Evolutionary conservation across 2,329 filamentous ascomycete species (phyloP), one percentile per base, ranked within the genome.

Genomic region (Huntiella omanensis): DNA sequence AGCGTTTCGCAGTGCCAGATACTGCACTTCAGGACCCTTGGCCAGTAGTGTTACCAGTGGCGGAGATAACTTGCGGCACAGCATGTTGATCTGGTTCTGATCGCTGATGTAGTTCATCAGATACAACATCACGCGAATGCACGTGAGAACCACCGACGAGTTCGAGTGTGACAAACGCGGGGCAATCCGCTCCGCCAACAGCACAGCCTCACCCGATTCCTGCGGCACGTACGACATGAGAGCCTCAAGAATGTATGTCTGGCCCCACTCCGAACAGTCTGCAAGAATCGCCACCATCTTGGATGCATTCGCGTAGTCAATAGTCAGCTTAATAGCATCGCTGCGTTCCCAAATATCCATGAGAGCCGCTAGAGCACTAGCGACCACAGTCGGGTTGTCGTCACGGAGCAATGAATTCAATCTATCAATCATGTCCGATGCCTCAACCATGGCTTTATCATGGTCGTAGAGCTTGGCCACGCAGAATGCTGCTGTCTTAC

Each of bases 261-360:
- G 91, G 37, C 91, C 88, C 91, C 91, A 98, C 71, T 98, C 91
- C 13, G 91, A 96, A 64, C 91, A 96, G 60, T 98, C 91, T 1
- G 91, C 80, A 17, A 98, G 64, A 51, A 98, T 96, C 38, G 91
- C 86, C 33, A 96, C 86, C 69, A 98, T 91, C 65, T 98, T 98
- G 44, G 88, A 96, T 19, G 91, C 91, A 63, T 93, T 98, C 52
- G 77, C 77, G 59, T 98, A 96, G 64, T 98, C 91, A 55, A 98
- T 95, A 3, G 91, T 96, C 52, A 98, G 76, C 60, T 94, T 95
- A 62, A 98, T 98, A 49, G 83, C 85, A 61, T 96, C 88, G 59
- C 87, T 96, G 49, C 88, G 74, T 60, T 96, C 91, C 91, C 91
- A 98, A 43, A 98, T 96, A 61, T 98, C 91, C 75, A 94, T 91